Evolutionary conservation across 2,329 filamentous ascomycete genomes (phyloP).

Genomic region (Sodiomyces alkalinus): DNA sequence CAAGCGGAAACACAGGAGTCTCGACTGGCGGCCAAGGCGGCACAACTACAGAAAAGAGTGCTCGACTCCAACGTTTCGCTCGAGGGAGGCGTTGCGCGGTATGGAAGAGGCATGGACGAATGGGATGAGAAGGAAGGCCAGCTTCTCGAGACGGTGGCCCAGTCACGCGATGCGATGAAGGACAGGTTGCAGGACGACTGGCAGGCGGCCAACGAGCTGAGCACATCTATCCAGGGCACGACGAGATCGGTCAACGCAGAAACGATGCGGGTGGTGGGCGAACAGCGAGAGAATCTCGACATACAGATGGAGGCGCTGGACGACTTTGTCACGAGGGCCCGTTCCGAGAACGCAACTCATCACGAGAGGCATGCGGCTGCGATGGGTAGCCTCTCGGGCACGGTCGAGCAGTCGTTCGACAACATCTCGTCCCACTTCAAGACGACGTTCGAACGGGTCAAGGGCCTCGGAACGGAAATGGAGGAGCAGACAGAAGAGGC

Average conservation of each 20-base stretch:
- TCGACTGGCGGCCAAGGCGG: slow-evolving; percentile 50
- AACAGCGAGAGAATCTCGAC: slow-evolving; percentile 75
- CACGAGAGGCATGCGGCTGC: slow-evolving; percentile 54
- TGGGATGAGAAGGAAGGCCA: slow-evolving; percentile 58
- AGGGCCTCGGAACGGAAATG: slow-evolving; percentile 54
- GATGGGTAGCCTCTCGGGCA: slow-evolving; percentile 47
- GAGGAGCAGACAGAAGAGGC: slow-evolving; percentile 42
- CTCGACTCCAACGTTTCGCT: slow-evolving; percentile 47
- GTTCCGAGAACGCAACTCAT: slow-evolving; percentile 64
- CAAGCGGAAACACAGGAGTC: slow-evolving; percentile 61
- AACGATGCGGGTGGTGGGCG: slow-evolving; percentile 77
- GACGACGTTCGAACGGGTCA: slow-evolving; percentile 51
- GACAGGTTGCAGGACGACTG: slow-evolving; percentile 75
- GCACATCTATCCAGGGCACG: slow-evolving; percentile 66
- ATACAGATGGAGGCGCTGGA: slow-evolving; percentile 83
- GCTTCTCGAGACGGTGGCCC: slow-evolving; percentile 55
- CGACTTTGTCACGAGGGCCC: slow-evolving; percentile 73
- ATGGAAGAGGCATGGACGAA: slow-evolving; percentile 54
- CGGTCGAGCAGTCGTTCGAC: slow-evolving; percentile 58
- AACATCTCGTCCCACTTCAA: slow-evolving; percentile 57
- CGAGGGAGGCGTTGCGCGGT: slow-evolving; percentile 48
- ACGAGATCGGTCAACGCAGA: slow-evolving; percentile 82
- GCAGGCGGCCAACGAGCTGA: slow-evolving; percentile 63
- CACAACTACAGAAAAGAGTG: slow-evolving; percentile 49
- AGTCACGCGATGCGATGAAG: slow-evolving; percentile 65